Evolutionary conservation across 352 stramenopile species (phyloP), one percentile per base, ranked within the genome.

Genomic region (Globisporangium nagaii): DNA sequence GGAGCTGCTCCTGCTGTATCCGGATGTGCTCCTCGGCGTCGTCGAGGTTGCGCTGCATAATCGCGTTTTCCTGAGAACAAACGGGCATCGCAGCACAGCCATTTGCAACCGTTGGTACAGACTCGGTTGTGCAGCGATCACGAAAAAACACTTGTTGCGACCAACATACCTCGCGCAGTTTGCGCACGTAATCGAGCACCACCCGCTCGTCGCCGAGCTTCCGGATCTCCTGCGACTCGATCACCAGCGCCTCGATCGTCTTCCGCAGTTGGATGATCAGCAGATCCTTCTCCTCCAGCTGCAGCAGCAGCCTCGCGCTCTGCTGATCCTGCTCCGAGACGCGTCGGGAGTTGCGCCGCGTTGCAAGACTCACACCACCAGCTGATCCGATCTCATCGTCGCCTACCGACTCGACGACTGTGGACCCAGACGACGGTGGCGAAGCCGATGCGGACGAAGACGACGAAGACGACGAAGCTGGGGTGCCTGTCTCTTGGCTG

Each of bases 221-320:
- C 28, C 79, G 63, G 43, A 79, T 83, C 60, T 95, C 82, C 39
- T 93, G 76, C 9, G 70, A 64, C 42, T 95, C 82, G 17, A 83
- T 57, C 27, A 90, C 82, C 5, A 95, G 69, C 8, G 62, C 54
- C 56, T 95, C 84, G 22, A 95, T 93, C 4, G 80, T 90, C 35
- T 73, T 75, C 51, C 88, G 86, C 47, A 95, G 66, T 52, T 95
- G 82, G 13, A 70, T 73, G 20, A 93, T 84, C 6, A 95, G 57
- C 48, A 90, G 34, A 58, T 95, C 76, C 43, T 93, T 93, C 53
- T 95, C 84, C 63, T 95, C 84, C 6, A 95, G 58, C 41, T 91
- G 74, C 56, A 87, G 54, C 54, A 67, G 13, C n/a, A 85, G 42
- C 22, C 65, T 75, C 4, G 56, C 41, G 44, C 63, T 67, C 32